Conservation (phyloP, 2,329 filamentous ascomycete species). For the Penicillium hordei region DNA sequence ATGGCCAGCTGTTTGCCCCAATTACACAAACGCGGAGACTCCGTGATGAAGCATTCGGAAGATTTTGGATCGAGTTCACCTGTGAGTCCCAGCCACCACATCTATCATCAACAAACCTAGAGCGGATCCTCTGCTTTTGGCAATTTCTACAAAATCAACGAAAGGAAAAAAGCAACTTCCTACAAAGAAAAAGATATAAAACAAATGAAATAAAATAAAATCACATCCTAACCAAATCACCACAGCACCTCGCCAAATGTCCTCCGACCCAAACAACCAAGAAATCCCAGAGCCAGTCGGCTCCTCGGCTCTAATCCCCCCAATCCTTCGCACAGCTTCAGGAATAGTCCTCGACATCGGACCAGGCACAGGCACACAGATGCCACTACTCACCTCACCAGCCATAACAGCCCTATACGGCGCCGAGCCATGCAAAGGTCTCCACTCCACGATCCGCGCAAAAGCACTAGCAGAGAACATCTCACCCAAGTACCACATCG, state of each 20-base stretch:
- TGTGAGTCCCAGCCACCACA: slow-evolving; percentile 24
- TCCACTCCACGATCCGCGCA: slow-evolving; percentile 48
- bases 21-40: slow-evolving; percentile 32
- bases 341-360: slow-evolving; percentile 52
- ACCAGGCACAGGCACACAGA: slow-evolving; percentile 54
- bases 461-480: slow-evolving; percentile 46
- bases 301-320: slow-evolving; percentile 43
- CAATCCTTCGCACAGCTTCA: slow-evolving; percentile 40
- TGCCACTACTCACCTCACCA: slow-evolving; percentile 46
- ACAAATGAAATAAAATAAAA: not conserved
- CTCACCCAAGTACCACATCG: slow-evolving; percentile 50
- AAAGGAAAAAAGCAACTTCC: too few species aligned
- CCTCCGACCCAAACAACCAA: slow-evolving; percentile 14
- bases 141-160: not conserved
- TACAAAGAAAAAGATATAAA: not conserved
- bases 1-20: slow-evolving; percentile 38
- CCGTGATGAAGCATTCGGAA: slow-evolving; percentile 43
- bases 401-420: slow-evolving; percentile 53
- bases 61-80: slow-evolving; percentile 43
- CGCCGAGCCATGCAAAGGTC: slow-evolving; percentile 52
- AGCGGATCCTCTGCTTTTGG: not conserved
- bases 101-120: not conserved
- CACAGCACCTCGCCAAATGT: slow-evolving; percentile 12
- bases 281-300: slow-evolving; percentile 13
- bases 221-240: slow-evolving; percentile 1